These are phyloP conservation scores for Borovskyia barvae DNA, from an alignment of 208 protist genomes.

Conservation along the genomic window DNA sequence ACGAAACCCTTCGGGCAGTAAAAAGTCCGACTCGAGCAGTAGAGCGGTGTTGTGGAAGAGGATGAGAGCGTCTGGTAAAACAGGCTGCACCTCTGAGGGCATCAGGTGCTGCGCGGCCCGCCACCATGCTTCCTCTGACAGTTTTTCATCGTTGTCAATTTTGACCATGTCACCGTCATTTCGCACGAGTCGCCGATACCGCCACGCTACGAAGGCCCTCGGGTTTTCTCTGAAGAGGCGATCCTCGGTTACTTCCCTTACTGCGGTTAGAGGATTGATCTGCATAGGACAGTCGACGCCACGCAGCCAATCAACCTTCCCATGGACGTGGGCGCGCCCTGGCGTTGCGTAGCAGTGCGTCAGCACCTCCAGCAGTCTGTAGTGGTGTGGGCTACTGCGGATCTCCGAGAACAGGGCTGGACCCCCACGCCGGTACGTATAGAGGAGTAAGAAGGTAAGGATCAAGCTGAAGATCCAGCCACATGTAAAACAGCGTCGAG, in stretches of 20 bases:
- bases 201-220: constrained; percentile 54
- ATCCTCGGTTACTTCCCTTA: constrained; percentile 45
- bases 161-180: background rate
- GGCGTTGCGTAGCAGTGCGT: constrained; percentile 71
- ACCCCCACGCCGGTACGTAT: constrained; percentile 47
- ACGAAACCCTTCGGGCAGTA: constrained; percentile 38
- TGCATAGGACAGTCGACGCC: constrained; percentile 56
- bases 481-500: constrained; percentile 13
- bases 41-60: constrained; percentile 40
- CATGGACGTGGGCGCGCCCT: constrained; percentile 70
- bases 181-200: constrained; percentile 22
- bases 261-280: constrained; percentile 28
- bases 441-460: constrained; percentile 31
- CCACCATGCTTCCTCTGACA: constrained; percentile 19
- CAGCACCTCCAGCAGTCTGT: constrained; percentile 52
- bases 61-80: constrained; percentile 56
- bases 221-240: constrained; percentile 47
- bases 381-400: constrained; percentile 31
- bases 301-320: constrained; percentile 49
- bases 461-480: constrained; percentile 35
- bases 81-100: constrained; percentile 7
- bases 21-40: constrained; percentile 29
- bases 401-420: constrained; percentile 43
- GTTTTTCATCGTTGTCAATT: background rate
- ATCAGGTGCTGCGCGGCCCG: constrained; percentile 13